These are phyloP conservation scores for Saturnispora kantuleensis DNA, from an alignment of 805 yeast genomes.

Conservation along the genomic window DNA sequence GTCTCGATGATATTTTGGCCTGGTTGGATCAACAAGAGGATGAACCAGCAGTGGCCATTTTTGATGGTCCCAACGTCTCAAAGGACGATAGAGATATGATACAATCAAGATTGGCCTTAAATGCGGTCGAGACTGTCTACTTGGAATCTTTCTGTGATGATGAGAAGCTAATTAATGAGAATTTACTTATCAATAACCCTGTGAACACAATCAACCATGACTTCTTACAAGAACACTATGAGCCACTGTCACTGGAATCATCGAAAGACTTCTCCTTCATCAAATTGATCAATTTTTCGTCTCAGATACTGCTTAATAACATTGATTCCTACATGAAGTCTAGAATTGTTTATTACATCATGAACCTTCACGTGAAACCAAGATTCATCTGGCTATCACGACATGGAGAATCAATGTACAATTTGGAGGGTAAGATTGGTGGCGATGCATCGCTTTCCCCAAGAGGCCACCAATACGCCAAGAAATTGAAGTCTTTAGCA, in stretches of 20 bases:
- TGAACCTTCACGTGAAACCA: slow-evolving; percentile 91
- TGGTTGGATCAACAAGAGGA: slow-evolving; percentile 69
- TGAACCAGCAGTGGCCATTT: slow-evolving; percentile 75
- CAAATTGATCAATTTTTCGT: slow-evolving; percentile 77
- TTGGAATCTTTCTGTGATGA: slow-evolving; percentile 89
- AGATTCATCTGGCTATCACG: slow-evolving; percentile 88
- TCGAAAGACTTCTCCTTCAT: slow-evolving; percentile 71
- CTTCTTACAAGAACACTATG: slow-evolving; percentile 64
- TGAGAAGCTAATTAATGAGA: slow-evolving; percentile 63
- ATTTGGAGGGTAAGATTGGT: slow-evolving; percentile 89
- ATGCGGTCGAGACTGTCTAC: slow-evolving; percentile 79
- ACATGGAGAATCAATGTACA: slow-evolving; percentile 91
- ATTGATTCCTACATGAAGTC: slow-evolving; percentile 85
- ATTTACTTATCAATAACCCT: slow-evolving; percentile 59
- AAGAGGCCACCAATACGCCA: slow-evolving; percentile 77
- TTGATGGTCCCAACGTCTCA: slow-evolving; percentile 91
- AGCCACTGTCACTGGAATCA: slow-evolving; percentile 52
- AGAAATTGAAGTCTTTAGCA: slow-evolving; percentile 69
- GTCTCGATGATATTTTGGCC: slow-evolving; percentile 40
- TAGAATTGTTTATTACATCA: slow-evolving; percentile 87
- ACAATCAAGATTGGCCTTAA: slow-evolving; percentile 42
- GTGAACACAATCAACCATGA: slow-evolving; percentile 64
- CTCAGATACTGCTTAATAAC: slow-evolving; percentile 79
- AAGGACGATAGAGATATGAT: slow-evolving; percentile 58
- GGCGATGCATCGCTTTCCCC: slow-evolving; percentile 84